These are phyloP conservation scores for Leucoagaricus sp. DNA, from an alignment of 1,284 basidiomycete genomes.

Conservation along the genomic window DNA sequence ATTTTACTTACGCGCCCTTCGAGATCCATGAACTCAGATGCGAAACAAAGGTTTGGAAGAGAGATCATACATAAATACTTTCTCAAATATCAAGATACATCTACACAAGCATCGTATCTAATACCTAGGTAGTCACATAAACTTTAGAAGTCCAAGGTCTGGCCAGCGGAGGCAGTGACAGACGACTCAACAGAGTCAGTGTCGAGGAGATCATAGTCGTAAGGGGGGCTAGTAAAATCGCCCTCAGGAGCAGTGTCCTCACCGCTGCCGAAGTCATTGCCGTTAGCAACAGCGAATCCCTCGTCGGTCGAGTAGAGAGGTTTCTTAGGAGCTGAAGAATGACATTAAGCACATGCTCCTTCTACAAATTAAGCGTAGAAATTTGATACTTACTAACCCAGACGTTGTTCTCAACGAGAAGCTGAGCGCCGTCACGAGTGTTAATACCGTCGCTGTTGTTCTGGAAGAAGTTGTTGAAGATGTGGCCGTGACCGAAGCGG, in stretches of 20 bases:
- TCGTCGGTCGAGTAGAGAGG: conserved; percentile 44
- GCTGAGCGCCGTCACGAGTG: conserved; percentile 41
- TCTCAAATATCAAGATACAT: no score
- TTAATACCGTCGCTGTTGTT: conserved; percentile 50
- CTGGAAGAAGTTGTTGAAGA: conserved; percentile 48
- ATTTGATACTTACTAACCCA: neutral
- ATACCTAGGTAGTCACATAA: neutral
- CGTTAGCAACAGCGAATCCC: conserved; percentile 36
- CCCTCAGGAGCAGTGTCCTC: conserved; percentile 37
- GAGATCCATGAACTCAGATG: no score
- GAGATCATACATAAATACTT: no score
- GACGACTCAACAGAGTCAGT: conserved; percentile 29
- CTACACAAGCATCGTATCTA: no score
- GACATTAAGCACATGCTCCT: conserved; percentile 25
- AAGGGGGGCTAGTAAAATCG: conserved; percentile 38
- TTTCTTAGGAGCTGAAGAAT: conserved; percentile 34
- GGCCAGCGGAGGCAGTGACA: conserved; percentile 36
- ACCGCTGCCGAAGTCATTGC: conserved; percentile 32
- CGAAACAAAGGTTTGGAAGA: no score
- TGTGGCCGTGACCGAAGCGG: conserved; percentile 47
- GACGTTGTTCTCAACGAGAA: conserved; percentile 21
- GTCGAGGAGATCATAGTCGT: conserved; percentile 35
- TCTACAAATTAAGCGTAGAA: neutral
- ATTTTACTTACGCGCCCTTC: neutral
- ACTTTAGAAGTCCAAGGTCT: conserved; percentile 38